Conservation (phyloP, 2,329 filamentous ascomycete species). For the Periglandula ipomoeae region DNA sequence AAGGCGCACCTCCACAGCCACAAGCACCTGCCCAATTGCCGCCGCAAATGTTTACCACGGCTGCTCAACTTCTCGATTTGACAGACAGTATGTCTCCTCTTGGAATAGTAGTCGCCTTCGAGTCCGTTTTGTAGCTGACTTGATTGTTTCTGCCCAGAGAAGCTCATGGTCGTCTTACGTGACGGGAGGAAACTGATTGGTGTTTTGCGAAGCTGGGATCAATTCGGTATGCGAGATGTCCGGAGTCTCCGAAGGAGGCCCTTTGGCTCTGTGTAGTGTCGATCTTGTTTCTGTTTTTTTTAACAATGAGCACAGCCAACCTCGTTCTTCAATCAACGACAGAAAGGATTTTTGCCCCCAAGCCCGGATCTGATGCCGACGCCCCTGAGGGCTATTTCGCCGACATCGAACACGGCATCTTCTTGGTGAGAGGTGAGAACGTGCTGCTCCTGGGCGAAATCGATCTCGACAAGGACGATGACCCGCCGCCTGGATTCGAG, state of each 20-base stretch:
- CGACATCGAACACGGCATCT: conserved; percentile 78
- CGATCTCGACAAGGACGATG: conserved; percentile 91
- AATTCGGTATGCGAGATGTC: conserved; percentile 59
- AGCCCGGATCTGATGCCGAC: conserved; percentile 30
- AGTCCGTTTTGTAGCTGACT: conserved; percentile 13
- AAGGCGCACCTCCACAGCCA: conserved; percentile 17
- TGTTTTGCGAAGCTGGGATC: conserved; percentile 90
- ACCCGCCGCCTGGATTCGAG: conserved; percentile 65
- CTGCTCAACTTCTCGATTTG: conserved; percentile 87
- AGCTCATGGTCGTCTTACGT: conserved; percentile 82
- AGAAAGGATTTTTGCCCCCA: conserved; percentile 70
- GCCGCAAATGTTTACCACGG: conserved; percentile 97
- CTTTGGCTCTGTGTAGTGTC: not conserved
- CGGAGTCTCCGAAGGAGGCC: too few relatives aligned
- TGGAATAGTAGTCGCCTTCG: not conserved
- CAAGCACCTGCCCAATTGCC: conserved; percentile 57
- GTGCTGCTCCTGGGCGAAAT: conserved; percentile 94
- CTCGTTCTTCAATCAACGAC: conserved; percentile 87
- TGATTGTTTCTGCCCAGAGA: conserved; percentile 53
- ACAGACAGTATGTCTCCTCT: conserved; percentile 72
- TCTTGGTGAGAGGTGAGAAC: conserved; percentile 91
- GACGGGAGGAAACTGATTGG: conserved; percentile 93
- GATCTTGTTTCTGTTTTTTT: not conserved
- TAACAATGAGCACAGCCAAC: conserved; percentile 54
- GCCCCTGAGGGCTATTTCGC: conserved; percentile 54